Evolutionary conservation across 2,329 filamentous ascomycete genomes (phyloP).

Genomic region (Pseudocercospora macadamiae): DNA sequence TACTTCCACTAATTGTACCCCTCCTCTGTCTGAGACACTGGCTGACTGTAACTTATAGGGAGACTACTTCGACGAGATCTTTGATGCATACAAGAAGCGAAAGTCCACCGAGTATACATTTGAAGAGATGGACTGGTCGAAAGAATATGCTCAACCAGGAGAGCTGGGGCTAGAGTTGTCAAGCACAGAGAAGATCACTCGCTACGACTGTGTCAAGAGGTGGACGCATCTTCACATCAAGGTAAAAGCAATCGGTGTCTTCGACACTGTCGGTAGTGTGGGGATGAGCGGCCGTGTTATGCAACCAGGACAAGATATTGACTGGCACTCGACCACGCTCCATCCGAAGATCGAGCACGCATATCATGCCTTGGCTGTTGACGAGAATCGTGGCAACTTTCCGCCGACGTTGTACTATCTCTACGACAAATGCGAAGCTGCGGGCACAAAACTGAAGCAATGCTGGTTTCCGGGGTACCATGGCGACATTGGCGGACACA

Average conservation of each 20-base stretch:
- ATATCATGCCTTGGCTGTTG: slow-evolving; percentile 57
- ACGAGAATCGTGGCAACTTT: slow-evolving; percentile 54
- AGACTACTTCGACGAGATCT: slow-evolving; percentile 26
- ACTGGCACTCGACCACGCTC: slow-evolving; percentile 24
- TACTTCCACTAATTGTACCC: too few species aligned
- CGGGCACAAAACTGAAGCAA: slow-evolving; percentile 46
- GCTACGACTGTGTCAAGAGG: slow-evolving; percentile 20
- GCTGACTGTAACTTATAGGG: too few species aligned
- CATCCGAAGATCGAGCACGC: slow-evolving; percentile 47
- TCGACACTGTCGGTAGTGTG: slow-evolving; percentile 48
- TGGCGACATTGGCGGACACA: slow-evolving; percentile 53
- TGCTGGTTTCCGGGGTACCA: slow-evolving; percentile 59
- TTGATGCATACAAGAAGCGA: slow-evolving; percentile 21
- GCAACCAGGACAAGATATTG: slow-evolving; percentile 20
- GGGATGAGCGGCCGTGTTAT: slow-evolving; percentile 24
- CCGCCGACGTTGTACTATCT: slow-evolving; percentile 52
- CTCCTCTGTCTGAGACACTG: too few species aligned
- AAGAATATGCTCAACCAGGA: slow-evolving; percentile 14
- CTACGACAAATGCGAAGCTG: slow-evolving; percentile 20
- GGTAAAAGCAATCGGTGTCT: slow-evolving; percentile 49
- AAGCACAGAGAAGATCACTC: slow-evolving; percentile 11
- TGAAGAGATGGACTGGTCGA: slow-evolving; percentile 23
- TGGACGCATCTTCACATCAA: slow-evolving; percentile 29
- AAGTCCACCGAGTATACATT: slow-evolving; percentile 16
- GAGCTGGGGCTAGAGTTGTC: slow-evolving; percentile 20